Evolutionary conservation across 2,329 filamentous ascomycete genomes (phyloP).

Genomic region (Penicillium psychrosexuale): DNA sequence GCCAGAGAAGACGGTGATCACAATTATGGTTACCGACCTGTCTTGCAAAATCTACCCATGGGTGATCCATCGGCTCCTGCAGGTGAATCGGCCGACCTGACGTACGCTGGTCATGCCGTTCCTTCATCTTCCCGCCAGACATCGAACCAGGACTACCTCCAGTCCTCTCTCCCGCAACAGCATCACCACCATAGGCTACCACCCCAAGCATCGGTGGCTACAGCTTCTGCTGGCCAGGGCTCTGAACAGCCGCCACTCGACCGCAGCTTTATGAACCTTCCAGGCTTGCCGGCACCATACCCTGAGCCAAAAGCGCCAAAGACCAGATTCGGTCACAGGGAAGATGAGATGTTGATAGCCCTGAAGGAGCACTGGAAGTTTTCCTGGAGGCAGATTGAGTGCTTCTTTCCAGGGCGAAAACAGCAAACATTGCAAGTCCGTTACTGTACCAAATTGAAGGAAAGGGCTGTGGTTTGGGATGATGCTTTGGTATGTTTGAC

Average conservation of each 20-base stretch:
- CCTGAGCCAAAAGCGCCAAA: constrained; percentile 55
- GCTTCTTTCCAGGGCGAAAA: constrained; percentile 88
- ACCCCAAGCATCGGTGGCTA: constrained; percentile 64
- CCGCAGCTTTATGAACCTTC: constrained; percentile 81
- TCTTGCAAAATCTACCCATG: constrained; percentile 32
- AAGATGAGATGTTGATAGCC: constrained; percentile 82
- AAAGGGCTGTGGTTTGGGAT: constrained; percentile 89
- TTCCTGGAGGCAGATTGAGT: constrained; percentile 96
- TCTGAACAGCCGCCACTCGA: neutral
- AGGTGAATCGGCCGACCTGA: constrained; percentile 35
- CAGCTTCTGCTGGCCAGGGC: constrained; percentile 54
- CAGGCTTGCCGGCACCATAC: constrained; percentile 81
- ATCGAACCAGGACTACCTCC: constrained; percentile 37
- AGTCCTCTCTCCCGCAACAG: constrained; percentile 49
- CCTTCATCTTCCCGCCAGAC: constrained; percentile 29
- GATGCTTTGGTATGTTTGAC: constrained; percentile 71
- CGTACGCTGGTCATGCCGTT: constrained; percentile 35
- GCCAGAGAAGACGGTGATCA: constrained; percentile 11
- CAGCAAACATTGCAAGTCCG: constrained; percentile 89
- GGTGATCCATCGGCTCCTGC: constrained; percentile 28
- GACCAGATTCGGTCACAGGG: constrained; percentile 1
- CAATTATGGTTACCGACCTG: constrained; percentile 21
- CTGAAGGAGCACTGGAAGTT: constrained; percentile 92
- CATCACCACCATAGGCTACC: constrained; percentile 82
- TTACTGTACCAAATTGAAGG: constrained; percentile 92